Percentiles rank a stretch among this genome's conserved stretches.
Conservation (phyloP, 2,329 filamentous ascomycete genomes). For the Aureobasidium melanogenum region DNA sequence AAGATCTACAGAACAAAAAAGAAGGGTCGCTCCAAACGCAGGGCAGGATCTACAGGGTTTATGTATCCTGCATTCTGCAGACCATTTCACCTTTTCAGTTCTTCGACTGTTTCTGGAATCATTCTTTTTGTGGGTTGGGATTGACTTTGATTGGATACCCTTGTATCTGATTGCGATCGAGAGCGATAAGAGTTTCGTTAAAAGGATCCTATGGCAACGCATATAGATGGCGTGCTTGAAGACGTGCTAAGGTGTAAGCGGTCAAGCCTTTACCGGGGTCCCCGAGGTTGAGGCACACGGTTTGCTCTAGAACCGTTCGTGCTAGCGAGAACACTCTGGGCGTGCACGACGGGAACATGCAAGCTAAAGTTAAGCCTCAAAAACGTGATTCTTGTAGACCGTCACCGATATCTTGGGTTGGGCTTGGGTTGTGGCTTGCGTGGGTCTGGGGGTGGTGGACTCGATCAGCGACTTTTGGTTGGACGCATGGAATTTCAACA, state of each 20-base stretch:
- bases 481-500: too few species aligned
- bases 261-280: background rate
- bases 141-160: background rate
- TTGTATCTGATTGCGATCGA: background rate
- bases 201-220: background rate
- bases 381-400: background rate
- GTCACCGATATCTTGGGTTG: background rate
- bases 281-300: background rate
- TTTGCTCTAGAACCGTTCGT: background rate
- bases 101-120: background rate
- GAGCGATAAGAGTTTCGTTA: background rate
- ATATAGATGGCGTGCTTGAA: slow-evolving; percentile 3
- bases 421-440: background rate
- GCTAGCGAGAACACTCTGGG: background rate
- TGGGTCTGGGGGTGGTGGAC: background rate
- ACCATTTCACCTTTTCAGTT: background rate
- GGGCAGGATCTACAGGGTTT: background rate
- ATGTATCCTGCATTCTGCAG: background rate
- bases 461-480: background rate
- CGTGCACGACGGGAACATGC: too few species aligned
- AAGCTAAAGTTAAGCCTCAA: background rate
- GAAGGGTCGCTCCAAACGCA: too few species aligned
- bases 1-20: background rate
- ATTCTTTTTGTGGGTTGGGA: too few species aligned
- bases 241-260: background rate